These are phyloP conservation scores for Castanopsis chinensis DNA, from an alignment of 306 rosid genomes.

Conservation along the genomic window DNA sequence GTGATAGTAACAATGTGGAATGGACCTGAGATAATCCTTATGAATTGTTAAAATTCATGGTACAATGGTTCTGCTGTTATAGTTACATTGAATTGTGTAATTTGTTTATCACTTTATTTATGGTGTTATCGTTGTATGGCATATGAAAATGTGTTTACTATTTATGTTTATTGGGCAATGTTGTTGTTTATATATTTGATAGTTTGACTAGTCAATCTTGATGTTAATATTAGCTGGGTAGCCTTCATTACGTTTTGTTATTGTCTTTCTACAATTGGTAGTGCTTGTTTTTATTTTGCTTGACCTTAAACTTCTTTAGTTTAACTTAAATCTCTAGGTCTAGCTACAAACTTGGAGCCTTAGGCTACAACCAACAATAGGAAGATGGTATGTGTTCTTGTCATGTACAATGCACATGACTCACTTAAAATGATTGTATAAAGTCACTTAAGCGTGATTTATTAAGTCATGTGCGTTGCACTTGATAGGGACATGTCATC, in stretches of 20 bases:
- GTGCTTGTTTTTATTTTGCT: neutral
- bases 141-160: neutral
- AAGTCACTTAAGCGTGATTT: too few species aligned
- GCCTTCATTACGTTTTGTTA: neutral
- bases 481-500: too few species aligned
- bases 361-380: too few species aligned
- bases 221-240: neutral
- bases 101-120: too few species aligned
- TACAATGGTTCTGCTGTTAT: neutral
- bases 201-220: neutral
- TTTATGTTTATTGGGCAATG: neutral
- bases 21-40: neutral
- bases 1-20: neutral
- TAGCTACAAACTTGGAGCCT: too few species aligned
- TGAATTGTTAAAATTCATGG: neutral
- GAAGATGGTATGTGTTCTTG: too few species aligned
- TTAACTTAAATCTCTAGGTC: too few species aligned
- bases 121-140: neutral
- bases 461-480: too few species aligned
- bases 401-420: too few species aligned
- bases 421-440: too few species aligned
- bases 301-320: neutral
- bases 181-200: neutral
- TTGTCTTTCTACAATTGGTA: neutral
- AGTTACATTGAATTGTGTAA: neutral